These are phyloP conservation scores for Durio zibethinus DNA, from an alignment of 345 rosid genomes.

Conservation along the genomic window DNA sequence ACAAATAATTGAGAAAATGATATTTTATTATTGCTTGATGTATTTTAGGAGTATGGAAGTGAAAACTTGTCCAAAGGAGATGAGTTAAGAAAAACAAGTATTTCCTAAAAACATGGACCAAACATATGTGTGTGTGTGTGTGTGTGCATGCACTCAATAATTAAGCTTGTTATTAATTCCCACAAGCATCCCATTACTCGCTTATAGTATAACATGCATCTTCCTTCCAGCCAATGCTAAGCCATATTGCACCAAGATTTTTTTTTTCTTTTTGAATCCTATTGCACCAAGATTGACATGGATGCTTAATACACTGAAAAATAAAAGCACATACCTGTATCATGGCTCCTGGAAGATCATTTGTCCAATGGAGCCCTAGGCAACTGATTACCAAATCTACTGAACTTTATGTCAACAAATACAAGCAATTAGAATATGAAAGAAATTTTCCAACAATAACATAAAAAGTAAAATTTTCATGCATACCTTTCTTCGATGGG, in stretches of 20 bases:
- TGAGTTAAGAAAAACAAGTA: background rate
- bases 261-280: background rate
- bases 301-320: background rate
- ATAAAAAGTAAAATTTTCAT: background rate
- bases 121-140: too few species aligned
- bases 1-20: background rate
- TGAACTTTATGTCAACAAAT: constrained; percentile 54
- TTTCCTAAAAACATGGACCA: background rate
- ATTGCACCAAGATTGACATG: background rate
- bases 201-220: background rate
- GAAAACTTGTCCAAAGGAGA: background rate
- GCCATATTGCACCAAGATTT: background rate
- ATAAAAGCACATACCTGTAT: constrained; percentile 56
- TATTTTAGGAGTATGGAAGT: background rate
- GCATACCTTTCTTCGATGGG: constrained; percentile 79
- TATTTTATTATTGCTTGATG: background rate
- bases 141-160: too few species aligned
- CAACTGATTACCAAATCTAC: constrained; percentile 86
- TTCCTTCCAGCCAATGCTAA: background rate
- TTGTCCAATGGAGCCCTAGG: constrained; percentile 98
- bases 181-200: background rate
- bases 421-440: constrained; percentile 19
- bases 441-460: background rate
- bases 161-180: background rate
- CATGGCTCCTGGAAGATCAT: constrained; percentile 99